Percentiles rank a stretch among this genome's conserved stretches.
Evolutionary conservation across 2,329 filamentous ascomycete genomes (phyloP).

Genomic region (Colletotrichum sp.): DNA sequence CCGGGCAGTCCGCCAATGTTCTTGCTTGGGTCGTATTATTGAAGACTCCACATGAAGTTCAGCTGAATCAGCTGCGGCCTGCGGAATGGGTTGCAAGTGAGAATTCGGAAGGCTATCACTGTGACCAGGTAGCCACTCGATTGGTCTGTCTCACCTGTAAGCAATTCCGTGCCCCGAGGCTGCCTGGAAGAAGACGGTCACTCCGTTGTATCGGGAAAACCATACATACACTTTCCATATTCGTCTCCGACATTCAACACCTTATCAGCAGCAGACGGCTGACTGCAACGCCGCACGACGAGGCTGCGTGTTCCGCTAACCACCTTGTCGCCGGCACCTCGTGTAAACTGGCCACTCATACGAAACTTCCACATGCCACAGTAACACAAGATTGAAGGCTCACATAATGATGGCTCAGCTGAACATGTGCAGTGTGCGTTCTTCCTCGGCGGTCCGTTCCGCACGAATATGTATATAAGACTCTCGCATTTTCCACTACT

Average conservation of each 20-base stretch:
- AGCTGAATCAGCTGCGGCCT: not conserved
- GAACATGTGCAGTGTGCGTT: rapidly evolving
- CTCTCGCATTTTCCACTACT: not conserved
- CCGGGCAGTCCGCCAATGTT: not conserved
- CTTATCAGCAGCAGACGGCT: not conserved
- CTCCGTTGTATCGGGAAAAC: not conserved
- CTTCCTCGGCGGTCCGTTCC: not conserved
- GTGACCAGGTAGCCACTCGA: not conserved
- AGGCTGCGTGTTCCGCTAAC: not conserved
- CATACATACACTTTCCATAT: not conserved
- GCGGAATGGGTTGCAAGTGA: not conserved
- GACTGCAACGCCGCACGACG: not conserved
- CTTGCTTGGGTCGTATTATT: not conserved
- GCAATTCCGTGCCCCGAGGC: not conserved
- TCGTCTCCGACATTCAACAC: not conserved
- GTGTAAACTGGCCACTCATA: not conserved
- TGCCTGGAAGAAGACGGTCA: not conserved
- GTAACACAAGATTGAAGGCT: not conserved
- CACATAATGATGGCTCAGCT: not conserved
- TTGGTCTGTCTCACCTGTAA: not conserved
- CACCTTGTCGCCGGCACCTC: not conserved
- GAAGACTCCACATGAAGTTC: not conserved
- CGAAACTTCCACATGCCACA: not conserved
- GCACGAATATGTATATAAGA: not conserved
- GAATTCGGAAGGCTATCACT: not conserved